Evolutionary conservation across 2,329 filamentous ascomycete genomes (phyloP), one percentile per base, ranked within the genome.

Genomic region (Epicoccum nigrum): DNA sequence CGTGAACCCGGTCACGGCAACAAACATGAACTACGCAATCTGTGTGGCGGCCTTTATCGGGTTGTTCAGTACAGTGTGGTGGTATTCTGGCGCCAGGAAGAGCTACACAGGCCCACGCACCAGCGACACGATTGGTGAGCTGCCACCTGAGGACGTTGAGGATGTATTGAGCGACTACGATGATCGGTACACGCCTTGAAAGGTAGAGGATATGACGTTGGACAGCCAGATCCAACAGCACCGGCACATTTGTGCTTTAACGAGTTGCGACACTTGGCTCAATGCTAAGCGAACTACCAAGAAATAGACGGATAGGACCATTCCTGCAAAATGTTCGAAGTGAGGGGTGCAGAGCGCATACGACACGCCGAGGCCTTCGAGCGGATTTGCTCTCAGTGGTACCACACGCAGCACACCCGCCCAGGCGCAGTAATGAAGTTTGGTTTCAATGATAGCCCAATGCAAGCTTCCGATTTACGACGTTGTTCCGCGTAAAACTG

Each of bases 31-130:
- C 54, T 79, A 79, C 60, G 76, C 76, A 5, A 72, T 79, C 23
- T 76, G 73, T 16, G 76, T 79, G 2, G 76, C 74, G 0, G 75
- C 55, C 0, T 72, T 76, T 27, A 85, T 85, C 60, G 79, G 79
- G 0, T 58, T 77, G 19, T 77, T 78, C 47, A 77, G 76, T 38
- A 63, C 77, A 13, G 50, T 63, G 2, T 79, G 76, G 76, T 78
- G 76, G 75, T 78, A 73, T 55, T 62, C 71, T 2, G 72, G 69
- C 7, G 74, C 74, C 31, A 62, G 70, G 32, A 72, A 73, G 60
- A 82, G 77, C 58, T 86, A 86, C 62, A 83, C 76, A 4, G 83
- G 83, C 1, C 83, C 83, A 16, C 77, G 80, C 28, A 85, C 83
- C 4, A 81, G 77, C 45, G 81, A 84, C 41, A 75, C 79, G 7